phyloP scores from a whole-genome alignment of 2,329 filamentous ascomycete genomes.

The Chaetomiaceae sp. region DNA sequence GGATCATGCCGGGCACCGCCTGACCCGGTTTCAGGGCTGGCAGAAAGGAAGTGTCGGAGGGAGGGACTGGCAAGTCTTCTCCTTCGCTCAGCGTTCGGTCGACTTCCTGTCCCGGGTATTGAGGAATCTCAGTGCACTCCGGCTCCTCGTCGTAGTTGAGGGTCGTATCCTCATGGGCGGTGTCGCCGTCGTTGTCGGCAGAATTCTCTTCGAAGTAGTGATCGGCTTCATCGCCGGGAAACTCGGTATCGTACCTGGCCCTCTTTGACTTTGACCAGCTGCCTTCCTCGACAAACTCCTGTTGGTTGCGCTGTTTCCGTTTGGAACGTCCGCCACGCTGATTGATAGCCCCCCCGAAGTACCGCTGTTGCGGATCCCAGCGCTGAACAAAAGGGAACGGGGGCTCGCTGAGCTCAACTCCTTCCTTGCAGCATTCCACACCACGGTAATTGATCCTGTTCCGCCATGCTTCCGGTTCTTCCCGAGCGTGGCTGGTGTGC shows the following conservation, averaged over 20 bases:
- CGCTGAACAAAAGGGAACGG: constrained; percentile 86
- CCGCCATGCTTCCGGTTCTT: constrained; percentile 62
- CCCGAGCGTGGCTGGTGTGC: constrained; percentile 25
- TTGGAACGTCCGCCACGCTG: constrained; percentile 44
- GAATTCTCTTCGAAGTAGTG: constrained; percentile 6
- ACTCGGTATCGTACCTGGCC: constrained; percentile 40
- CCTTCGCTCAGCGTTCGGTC: constrained; percentile 28
- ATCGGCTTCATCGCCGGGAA: constrained; percentile 23
- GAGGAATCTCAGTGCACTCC: constrained; percentile 28
- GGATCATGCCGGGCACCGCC: constrained; percentile 53
- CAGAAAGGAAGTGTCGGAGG: constrained; percentile 50
- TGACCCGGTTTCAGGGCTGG: constrained; percentile 43
- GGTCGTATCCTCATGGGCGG: constrained; percentile 33
- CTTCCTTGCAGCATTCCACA: constrained; percentile 75
- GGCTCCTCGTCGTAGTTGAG: constrained; percentile 38
- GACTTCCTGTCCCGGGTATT: constrained; percentile 25
- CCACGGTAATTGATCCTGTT: constrained; percentile 67
- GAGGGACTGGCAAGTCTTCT: constrained; percentile 59
- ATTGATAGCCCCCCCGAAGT: constrained; percentile 32
- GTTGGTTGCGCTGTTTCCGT: constrained; percentile 37
- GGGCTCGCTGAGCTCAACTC: constrained; percentile 62
- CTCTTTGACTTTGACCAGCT: constrained; percentile 36
- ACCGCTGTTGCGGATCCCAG: constrained; percentile 73
- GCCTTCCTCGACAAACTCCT: constrained; percentile 37
- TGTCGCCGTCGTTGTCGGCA: constrained; percentile 32